Base-by-base conservation (phyloP, 1,284 basidiomycete species). In the Lentinula novae-zelandiae region DNA sequence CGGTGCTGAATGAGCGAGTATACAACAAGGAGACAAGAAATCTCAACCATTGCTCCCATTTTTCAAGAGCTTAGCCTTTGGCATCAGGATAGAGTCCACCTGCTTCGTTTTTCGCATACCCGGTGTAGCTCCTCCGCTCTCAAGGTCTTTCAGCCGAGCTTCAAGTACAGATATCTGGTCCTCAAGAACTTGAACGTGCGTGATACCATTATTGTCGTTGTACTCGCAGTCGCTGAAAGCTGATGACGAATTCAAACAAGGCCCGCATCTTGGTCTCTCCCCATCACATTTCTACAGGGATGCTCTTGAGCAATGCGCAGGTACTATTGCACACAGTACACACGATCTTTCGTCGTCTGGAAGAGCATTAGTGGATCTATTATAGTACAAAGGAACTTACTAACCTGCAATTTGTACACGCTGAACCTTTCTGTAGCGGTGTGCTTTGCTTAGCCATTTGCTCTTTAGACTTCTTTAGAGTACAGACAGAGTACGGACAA, bases 171-270 rank as follows among this genome's bases (percentile, higher is more conserved):
- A 54, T 50, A 60, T 60, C 10, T 55, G 59, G 13, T 54, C 53
- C n/a, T 60, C 42, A 10, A 60, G 33, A 12, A 27, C 7, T 49
- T 50, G 39, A 2, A 31, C 22, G n/a, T 60, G 52, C 6, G 52
- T 27, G 12, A 33, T 31, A 27, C 22, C 53, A 13, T 36, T 46
- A n/a, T 33, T 20, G 20, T 17, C 49, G 13, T 17, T 49, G 27
- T 60, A 60, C 22, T 55, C 53, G 48, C 59, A 60, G 22, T 60
- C 59, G 20, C 46, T 33, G 38, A 60, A 60, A 10, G 52, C 36
- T 27, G 20, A n/a, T 22, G 38, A 38, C 20, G 44, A 50, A 8
- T 38, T 39, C 31, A 40, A 4, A 46, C 59, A 60, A 38, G 53
- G 33, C 17, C 40, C 38, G 46, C 59, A 60, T 31, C 17, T 48